These are phyloP conservation scores for Symbiodinium pilosum DNA, from an alignment of 73 alveolate genomes.

Conservation along the genomic window DNA sequence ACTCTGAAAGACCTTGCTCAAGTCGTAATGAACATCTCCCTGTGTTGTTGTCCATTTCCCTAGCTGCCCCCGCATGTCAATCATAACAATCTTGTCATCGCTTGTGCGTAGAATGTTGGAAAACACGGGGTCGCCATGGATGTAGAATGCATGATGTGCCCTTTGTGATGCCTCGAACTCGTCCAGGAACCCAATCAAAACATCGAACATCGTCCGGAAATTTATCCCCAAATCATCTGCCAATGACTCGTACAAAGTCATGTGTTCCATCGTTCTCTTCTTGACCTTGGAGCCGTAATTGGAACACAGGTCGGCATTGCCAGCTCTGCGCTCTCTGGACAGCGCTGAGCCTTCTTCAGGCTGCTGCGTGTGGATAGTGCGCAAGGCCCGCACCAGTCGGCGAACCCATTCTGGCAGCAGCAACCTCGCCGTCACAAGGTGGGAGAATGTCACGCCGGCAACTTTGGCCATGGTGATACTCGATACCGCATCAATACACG, in stretches of 20 bases:
- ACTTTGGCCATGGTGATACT: constrained; percentile 75
- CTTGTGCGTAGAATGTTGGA: constrained; percentile 80
- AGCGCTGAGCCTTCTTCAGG: not conserved
- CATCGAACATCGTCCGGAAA: constrained; percentile 41
- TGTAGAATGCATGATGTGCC: constrained; percentile 65
- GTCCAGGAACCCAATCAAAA: constrained; percentile 51
- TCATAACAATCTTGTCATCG: constrained; percentile 58
- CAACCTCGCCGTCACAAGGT: constrained; percentile 68
- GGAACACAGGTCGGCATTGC: constrained; percentile 58
- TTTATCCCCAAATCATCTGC: constrained; percentile 81
- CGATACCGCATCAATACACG: constrained; percentile 21
- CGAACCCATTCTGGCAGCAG: constrained; percentile 84
- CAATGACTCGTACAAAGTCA: constrained; percentile 42
- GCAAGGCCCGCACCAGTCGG: constrained; percentile 56
- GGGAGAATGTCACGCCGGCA: constrained; percentile 70
- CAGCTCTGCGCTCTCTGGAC: constrained; percentile 33
- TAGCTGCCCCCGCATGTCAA: constrained; percentile 89
- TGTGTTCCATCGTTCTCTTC: constrained; percentile 60
- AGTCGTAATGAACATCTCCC: constrained; percentile 68
- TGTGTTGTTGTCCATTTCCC: constrained; percentile 68
- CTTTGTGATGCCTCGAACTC: constrained; percentile 52
- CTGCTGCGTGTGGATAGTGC: constrained; percentile 9
- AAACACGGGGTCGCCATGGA: constrained; percentile 86
- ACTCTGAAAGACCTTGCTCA: constrained; percentile 91
- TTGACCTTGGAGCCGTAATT: constrained; percentile 87